phyloP scores from a whole-genome alignment of 140 eudicot species.

The Eryngium alpinum region DNA sequence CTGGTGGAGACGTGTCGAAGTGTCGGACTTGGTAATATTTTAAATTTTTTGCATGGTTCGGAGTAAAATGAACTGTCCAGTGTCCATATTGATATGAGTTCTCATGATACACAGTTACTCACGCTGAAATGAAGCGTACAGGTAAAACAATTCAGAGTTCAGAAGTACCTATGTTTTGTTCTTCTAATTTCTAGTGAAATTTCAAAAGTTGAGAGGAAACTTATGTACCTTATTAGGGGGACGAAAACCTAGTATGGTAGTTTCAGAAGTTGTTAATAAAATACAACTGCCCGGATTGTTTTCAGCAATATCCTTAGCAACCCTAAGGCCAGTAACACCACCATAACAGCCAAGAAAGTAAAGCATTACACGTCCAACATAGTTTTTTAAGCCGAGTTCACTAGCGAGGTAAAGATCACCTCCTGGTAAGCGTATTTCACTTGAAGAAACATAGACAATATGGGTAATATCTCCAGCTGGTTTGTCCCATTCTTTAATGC shows the following conservation, averaged over 20 bases:
- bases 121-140: too few relatives aligned
- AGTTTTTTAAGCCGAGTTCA: conserved; percentile 61
- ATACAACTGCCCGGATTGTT: conserved; percentile 93
- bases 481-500: conserved; percentile 75
- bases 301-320: conserved; percentile 91
- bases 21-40: too few relatives aligned
- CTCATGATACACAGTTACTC: too few relatives aligned
- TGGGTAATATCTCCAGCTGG: conserved; percentile 64
- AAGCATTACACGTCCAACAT: conserved; percentile 88
- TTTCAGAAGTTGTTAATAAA: conserved; percentile 70
- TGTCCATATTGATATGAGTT: too few relatives aligned
- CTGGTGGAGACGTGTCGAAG: too few relatives aligned
- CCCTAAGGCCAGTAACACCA: conserved; percentile 79
- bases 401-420: conserved; percentile 77
- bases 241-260: conserved; percentile 80
- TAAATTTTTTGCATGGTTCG: too few relatives aligned
- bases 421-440: conserved; percentile 82
- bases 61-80: too few relatives aligned
- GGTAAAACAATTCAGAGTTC: too few relatives aligned
- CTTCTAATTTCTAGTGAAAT: not conserved
- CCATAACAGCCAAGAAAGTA: conserved; percentile 96
- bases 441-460: conserved; percentile 82
- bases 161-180: not conserved
- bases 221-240: conserved; percentile 56
- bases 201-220: not conserved